Base-by-base conservation (phyloP, 306 rosid species). In the Ochetophila trinervis region DNA sequence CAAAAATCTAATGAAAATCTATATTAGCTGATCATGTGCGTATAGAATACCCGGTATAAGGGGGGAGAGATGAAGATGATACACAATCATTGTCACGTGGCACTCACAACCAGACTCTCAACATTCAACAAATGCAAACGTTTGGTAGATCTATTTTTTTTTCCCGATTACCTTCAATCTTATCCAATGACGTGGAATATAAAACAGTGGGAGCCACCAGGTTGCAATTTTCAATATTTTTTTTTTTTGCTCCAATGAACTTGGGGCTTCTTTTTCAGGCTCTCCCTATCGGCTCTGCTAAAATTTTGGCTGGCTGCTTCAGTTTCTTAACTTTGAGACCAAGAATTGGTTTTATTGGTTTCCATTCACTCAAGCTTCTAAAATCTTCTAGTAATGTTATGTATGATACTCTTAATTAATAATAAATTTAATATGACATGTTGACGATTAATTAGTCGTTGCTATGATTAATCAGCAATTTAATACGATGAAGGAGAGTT, bases 121-220 rank as follows among this genome's bases (percentile, higher is more conserved):
- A 27, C 32, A 27, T 4, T 59, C 24, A 60, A 57, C 36, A 13
- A 5, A 15, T 53, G 65, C 57, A 0, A 35, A 35, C 24, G 60
- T 37, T 58, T 55, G 79, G 66, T 62, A 35, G 77, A 70, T 63
- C 65, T 10, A 6, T 40, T 40, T 40, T 36, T 54, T 36, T 8
- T 62, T 68, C 60, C 44, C 18, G 62, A 65, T 65, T 20, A 13
- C 16, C 27, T 24, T 53, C 53, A 62, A 74, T 52, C 85, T 86
- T 78, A 83, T 86, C 88, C 70, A 13, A 47, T 80, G 73, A 80
- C 68, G 74, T 72, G 79, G 24, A 24, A 56, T 34, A 51, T 15
- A 15, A 6, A 18, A 20, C 17, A 22, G 30, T 50, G 48, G 79
- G 73, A 11, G n/a, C 63, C 57, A 56, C 18, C 20, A 65, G 18